Evolutionary conservation across 371 early-diverging fungal species (phyloP), one percentile per base, ranked within the genome.

Genomic region (Mortierella sp.): DNA sequence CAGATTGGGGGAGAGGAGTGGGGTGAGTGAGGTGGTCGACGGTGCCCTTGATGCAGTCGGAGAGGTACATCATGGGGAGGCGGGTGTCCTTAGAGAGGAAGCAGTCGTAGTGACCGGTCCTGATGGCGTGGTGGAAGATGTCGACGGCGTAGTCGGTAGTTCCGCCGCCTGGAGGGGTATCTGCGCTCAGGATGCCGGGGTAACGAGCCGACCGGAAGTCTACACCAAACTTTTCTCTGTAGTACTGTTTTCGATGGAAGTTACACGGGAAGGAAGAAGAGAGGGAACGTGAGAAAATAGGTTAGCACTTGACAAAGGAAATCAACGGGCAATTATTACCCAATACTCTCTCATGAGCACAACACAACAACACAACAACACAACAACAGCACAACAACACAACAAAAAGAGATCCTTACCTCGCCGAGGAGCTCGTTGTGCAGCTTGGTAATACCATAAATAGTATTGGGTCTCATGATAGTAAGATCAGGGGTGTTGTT

Each of bases 121-220:
- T 85, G 46, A 92, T 79, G n/a, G 91, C 92, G 5, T 88, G 89
- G 74, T 92, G 91, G 86, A 93, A 92, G 41, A 93, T 93, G 44
- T 93, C 93, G 73, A 93, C 90, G 27, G 93, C 93, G 38, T 93
- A 93, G 56, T 93, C 93, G 14, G 92, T 89, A 46, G 93, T 93
- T 46, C 93, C 93, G 46, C 92, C 92, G 29, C 93, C 93, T 7
- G 93, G 91, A 38, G 88, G 88, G 43, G 91, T 89, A 79, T 91
- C 92, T 5, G 92, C 91, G 21, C 90, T 90, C 71, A 93, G 90
- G 71, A 93, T 89, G 27, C 93, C 93, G 14, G 93, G 93, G 76
- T 92, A 92, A 51, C 93, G 89, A 46, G 91, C 88, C 11, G 90
- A 91, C 60, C 93, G 84, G 82, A 93, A 93, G 71, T 93, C 93